Conservation (phyloP, 1,284 basidiomycete species). For the Ustilago vetiveriae region DNA sequence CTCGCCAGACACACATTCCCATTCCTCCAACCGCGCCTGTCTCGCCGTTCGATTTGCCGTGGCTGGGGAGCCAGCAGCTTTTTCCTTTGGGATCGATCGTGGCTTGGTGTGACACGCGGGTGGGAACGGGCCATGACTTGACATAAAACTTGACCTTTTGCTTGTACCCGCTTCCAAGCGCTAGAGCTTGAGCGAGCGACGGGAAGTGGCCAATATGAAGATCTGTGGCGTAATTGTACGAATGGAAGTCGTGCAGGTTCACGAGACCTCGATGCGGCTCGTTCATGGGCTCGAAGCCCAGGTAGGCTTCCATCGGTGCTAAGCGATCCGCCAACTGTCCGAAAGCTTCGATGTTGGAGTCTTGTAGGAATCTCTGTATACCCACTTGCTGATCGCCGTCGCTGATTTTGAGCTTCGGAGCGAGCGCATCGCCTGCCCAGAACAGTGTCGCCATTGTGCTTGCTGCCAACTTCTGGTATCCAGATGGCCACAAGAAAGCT, state of each 20-base stretch:
- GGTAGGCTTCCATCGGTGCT: constrained; percentile 78
- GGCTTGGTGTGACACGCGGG: constrained; percentile 50
- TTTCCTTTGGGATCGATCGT: constrained; percentile 54
- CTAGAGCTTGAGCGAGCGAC: constrained; percentile 61
- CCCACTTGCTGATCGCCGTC: constrained; percentile 46
- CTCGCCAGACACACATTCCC: constrained; percentile 80
- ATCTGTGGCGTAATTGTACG: constrained; percentile 89
- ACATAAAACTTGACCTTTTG: constrained; percentile 71
- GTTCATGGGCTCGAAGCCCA: constrained; percentile 92
- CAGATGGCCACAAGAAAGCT: constrained; percentile 65
- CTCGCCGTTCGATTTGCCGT: neutral
- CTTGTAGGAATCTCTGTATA: constrained; percentile 85
- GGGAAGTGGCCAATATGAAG: constrained; percentile 82
- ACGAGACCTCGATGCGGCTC: constrained; percentile 95
- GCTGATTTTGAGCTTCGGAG: constrained; percentile 72
- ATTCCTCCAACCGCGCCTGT: constrained; percentile 68
- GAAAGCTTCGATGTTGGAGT: constrained; percentile 81
- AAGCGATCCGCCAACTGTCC: constrained; percentile 77
- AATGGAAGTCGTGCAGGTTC: constrained; percentile 80
- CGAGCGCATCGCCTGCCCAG: constrained; percentile 73
- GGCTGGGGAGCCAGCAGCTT: constrained; percentile 41
- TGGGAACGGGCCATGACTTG: constrained; percentile 65
- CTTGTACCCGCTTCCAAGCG: constrained; percentile 50
- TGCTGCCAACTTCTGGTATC: constrained; percentile 65
- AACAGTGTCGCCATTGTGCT: constrained; percentile 68